Conservation (phyloP, 176 grass and related monocot genomes). For the Carex kokanica region DNA sequence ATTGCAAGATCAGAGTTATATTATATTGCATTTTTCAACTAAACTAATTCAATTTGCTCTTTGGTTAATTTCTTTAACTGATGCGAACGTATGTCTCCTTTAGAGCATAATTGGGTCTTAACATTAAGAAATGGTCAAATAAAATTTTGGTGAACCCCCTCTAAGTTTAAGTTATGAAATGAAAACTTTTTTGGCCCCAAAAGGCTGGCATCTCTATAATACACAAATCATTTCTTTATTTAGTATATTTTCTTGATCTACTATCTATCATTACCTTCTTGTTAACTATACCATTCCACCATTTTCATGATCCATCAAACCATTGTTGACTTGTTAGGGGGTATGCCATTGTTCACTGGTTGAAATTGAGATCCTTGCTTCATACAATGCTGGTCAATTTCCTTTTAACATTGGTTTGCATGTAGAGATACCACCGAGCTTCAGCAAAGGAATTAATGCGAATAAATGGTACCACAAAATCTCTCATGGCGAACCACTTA, state of each 20-base stretch:
- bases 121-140: no score
- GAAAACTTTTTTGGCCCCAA: not conserved
- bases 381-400: conserved; percentile 1
- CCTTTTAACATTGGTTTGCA: conserved; percentile 21
- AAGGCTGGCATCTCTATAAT: not conserved
- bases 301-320: not conserved
- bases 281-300: conserved; percentile 4
- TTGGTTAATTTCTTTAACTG: conserved; percentile 3
- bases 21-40: not conserved
- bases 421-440: conserved; percentile 78
- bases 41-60: not conserved
- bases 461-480: conserved; percentile 94
- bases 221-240: not conserved
- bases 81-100: not conserved
- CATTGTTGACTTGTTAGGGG: not conserved
- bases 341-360: not conserved
- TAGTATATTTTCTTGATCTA: not conserved
- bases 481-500: conserved; percentile 76
- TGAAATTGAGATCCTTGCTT: not conserved
- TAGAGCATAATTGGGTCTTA: not conserved
- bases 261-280: not conserved
- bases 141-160: no score
- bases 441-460: conserved; percentile 94
- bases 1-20: not conserved
- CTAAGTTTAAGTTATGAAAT: not conserved